phyloP scores from a whole-genome alignment of 495 filamentous ascomycete genomes.

The Xylaria curta region DNA sequence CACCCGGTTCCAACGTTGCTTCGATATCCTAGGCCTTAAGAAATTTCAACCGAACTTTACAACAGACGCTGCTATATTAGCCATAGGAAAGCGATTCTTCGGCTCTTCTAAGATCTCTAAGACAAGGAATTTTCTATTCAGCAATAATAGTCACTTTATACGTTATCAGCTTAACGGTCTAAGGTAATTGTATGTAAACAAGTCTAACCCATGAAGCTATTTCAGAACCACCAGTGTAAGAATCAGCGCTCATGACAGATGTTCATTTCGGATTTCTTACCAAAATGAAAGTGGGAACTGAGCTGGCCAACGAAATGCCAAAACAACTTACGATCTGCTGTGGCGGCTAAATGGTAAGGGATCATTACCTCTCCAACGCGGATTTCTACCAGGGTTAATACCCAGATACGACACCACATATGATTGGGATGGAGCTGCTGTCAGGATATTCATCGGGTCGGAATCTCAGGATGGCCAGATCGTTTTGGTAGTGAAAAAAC shows the following conservation, averaged over 20 bases:
- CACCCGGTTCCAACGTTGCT: background rate
- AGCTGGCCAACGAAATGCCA: background rate
- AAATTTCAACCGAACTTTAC: background rate
- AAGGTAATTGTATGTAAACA: background rate
- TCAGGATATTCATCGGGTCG: background rate
- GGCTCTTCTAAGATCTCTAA: background rate
- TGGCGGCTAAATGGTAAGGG: slow-evolving; percentile 1
- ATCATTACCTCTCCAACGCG: background rate
- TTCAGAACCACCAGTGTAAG: background rate
- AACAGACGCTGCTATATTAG: background rate
- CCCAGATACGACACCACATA: background rate
- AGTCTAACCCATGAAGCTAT: background rate
- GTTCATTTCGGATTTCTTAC: too few relatives aligned
- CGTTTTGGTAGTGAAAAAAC: background rate
- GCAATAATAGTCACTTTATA: background rate
- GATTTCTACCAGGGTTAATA: slow-evolving; percentile 1
- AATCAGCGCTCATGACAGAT: background rate
- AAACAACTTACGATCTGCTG: background rate
- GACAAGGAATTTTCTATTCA: background rate
- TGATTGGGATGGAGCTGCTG: background rate
- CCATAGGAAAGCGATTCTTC: background rate
- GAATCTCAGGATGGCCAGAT: background rate
- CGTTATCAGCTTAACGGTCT: background rate
- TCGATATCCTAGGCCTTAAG: background rate
- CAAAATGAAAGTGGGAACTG: background rate